Conservation (phyloP, 768 basidiomycete genomes). For the Collybia mongolica region DNA sequence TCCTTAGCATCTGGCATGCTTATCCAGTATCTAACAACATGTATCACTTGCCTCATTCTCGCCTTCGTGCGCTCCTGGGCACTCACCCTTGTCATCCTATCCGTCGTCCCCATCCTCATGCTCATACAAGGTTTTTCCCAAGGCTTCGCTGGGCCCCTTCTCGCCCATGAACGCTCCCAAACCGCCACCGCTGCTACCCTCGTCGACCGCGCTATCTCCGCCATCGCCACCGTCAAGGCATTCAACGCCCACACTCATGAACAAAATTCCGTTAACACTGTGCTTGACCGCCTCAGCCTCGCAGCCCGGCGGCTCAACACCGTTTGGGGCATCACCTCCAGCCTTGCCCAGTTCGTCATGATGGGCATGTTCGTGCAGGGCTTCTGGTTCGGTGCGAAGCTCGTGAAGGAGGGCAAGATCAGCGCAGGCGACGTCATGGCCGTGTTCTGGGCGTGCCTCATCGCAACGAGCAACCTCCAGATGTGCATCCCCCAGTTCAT, state of each 20-base stretch:
- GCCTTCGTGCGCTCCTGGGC: conserved; percentile 79
- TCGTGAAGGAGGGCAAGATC: conserved; percentile 77
- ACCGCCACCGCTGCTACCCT: conserved; percentile 74
- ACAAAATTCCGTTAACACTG: conserved; percentile 40
- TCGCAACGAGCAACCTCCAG: conserved; percentile 86
- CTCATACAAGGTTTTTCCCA: conserved; percentile 79
- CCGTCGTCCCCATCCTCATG: conserved; percentile 80
- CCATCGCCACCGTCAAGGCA: conserved; percentile 89
- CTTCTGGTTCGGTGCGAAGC: conserved; percentile 92
- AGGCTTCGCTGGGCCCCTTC: conserved; percentile 60
- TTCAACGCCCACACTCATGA: conserved; percentile 72
- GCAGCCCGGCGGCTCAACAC: conserved; percentile 55
- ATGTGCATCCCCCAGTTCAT: conserved; percentile 84
- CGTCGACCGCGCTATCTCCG: conserved; percentile 71
- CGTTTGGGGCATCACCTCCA: conserved; percentile 76
- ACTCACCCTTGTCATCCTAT: conserved; percentile 90
- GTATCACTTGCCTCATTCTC: conserved; percentile 75
- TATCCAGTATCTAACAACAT: conserved; percentile 80
- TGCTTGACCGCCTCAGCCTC: conserved; percentile 42
- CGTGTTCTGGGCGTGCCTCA: conserved; percentile 97
- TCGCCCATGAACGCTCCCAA: conserved; percentile 62
- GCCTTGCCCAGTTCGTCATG: conserved; percentile 74
- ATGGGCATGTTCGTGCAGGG: conserved; percentile 95
- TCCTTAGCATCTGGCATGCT: conserved; percentile 77
- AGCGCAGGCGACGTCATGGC: conserved; percentile 83